Evolutionary conservation across 805 yeast genomes (phyloP), one percentile per base, ranked within the genome.

Genomic region (Pichia eremophila): DNA sequence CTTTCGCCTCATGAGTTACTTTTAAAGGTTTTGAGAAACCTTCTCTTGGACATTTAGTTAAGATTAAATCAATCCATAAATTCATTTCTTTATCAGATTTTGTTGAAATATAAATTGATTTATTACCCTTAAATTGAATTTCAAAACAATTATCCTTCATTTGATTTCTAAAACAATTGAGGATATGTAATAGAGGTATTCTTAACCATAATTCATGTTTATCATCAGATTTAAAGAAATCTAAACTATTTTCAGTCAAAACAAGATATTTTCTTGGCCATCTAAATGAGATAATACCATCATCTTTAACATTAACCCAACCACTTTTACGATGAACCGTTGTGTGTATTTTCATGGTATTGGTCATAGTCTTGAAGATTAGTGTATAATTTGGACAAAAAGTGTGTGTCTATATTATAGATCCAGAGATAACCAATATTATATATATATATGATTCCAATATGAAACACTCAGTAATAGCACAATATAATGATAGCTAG

Each of bases 251-350:
- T 53, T 89, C 96, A 55, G 79, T 78, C 43, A 91, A 70, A 7
- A 86, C 84, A 68, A 91, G 70, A 64, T 72, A 91, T 57, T 93
- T 77, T 60, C 89, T 89, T 49, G 90, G 89, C 99, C 99, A 91
- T 55, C 95, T 72, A 62, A 90, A 89, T 7, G 89, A 78, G 53
- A 87, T 77, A 52, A 91, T 69, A 14, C 97, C 96, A 57, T 91
- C 97, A 57, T 91, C 98, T 63, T 87, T 90, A 50, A 88, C 81
- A 46, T 85, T 85, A 22, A 88, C 90, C 95, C 96, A 90, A 0
- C 97, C 96, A 49, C 78, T 73, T 49, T 77, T 53, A 44, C 71
- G 63, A 49, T 66, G 65, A 35, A 62, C 57, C 4, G 62, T 57
- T 38, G 65, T 54, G 41, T 66, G 69, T 34, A 65, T 63, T 35